phyloP scores from a whole-genome alignment of 768 basidiomycete genomes.

The Hirschioporus abietinus region DNA sequence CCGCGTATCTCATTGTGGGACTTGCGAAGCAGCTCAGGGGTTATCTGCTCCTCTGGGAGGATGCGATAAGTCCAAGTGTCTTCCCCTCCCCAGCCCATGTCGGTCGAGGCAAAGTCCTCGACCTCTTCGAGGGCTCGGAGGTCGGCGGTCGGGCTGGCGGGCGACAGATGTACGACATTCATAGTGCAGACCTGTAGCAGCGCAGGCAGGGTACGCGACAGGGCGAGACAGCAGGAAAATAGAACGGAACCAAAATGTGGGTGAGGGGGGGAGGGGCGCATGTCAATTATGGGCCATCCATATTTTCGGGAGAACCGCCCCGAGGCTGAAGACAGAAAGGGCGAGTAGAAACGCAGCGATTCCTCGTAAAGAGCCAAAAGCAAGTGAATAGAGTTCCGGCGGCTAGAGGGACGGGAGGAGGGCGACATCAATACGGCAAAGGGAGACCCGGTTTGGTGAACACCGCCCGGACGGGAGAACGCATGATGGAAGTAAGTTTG shows the following conservation, averaged over 20 bases:
- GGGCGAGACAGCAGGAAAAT: slow-evolving; percentile 2
- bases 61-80: slow-evolving; percentile 51
- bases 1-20: slow-evolving; percentile 30
- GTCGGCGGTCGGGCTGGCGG: slow-evolving; percentile 42
- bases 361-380: neutral
- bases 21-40: slow-evolving; percentile 33
- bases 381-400: slow-evolving; percentile 1
- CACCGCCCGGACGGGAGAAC: neutral
- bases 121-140: slow-evolving; percentile 49
- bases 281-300: neutral
- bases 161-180: slow-evolving; percentile 35
- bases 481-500: slow-evolving; percentile 5
- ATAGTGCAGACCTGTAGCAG: neutral
- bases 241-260: slow-evolving; percentile 2
- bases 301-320: neutral
- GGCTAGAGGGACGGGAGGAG: neutral
- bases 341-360: neutral
- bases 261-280: neutral
- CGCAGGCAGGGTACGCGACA: neutral
- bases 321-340: neutral
- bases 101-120: slow-evolving; percentile 44
- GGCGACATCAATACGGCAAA: neutral
- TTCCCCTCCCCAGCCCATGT: slow-evolving; percentile 47
- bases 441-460: neutral
- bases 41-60: slow-evolving; percentile 35